Conservation (phyloP, 2,329 filamentous ascomycete species). For the Dothiorella sarmentorum region DNA sequence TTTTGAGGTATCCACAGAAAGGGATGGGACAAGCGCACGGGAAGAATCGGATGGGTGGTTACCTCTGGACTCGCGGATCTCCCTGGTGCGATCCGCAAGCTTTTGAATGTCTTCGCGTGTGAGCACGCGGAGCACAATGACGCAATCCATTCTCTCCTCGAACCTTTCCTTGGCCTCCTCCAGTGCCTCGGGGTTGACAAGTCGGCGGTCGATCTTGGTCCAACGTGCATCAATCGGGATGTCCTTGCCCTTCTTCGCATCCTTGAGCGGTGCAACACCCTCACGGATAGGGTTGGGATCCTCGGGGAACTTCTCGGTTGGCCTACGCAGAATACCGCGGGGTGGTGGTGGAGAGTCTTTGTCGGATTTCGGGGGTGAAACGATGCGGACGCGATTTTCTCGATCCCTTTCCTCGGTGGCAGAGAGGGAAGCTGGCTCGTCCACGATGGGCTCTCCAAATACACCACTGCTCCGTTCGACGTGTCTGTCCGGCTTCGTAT, state of each 20-base stretch:
- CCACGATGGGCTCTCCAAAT: slow-evolving; percentile 30
- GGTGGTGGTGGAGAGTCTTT: slow-evolving; percentile 64
- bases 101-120: slow-evolving; percentile 86
- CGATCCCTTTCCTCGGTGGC: slow-evolving; percentile 21
- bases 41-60: slow-evolving; percentile 40
- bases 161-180: slow-evolving; percentile 85
- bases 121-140: slow-evolving; percentile 86
- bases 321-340: slow-evolving; percentile 82
- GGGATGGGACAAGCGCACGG: slow-evolving; percentile 3
- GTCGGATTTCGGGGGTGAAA: slow-evolving; percentile 62
- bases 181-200: slow-evolving; percentile 86
- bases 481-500: slow-evolving; percentile 5
- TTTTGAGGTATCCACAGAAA: not conserved
- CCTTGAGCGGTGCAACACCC: slow-evolving; percentile 90
- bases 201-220: slow-evolving; percentile 86
- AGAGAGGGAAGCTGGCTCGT: slow-evolving; percentile 34
- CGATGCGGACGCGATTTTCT: slow-evolving; percentile 50
- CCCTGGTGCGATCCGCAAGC: slow-evolving; percentile 75
- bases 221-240: slow-evolving; percentile 74
- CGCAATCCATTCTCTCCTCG: slow-evolving; percentile 87
- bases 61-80: slow-evolving; percentile 59
- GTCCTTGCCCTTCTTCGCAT: slow-evolving; percentile 68
- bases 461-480: slow-evolving; percentile 29
- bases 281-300: slow-evolving; percentile 79
- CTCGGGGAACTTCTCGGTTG: slow-evolving; percentile 80